phyloP scores from a whole-genome alignment of 352 stramenopile species.

The Pythium oligandrum region DNA sequence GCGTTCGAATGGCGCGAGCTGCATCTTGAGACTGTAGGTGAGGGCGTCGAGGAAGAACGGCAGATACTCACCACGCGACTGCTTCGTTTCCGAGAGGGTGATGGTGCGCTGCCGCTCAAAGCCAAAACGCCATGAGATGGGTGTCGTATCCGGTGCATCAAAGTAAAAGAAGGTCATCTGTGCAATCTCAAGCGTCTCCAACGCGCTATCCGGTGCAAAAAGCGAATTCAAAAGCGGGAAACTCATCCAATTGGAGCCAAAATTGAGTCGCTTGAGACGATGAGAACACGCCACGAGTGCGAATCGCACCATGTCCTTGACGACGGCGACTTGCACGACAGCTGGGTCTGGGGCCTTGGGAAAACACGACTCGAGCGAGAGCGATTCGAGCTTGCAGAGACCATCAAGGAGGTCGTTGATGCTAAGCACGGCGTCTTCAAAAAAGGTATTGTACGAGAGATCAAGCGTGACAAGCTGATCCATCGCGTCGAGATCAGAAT shows the following conservation, averaged over 20 bases:
- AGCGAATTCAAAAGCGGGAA: constrained; percentile 51
- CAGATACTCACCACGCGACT: constrained; percentile 30
- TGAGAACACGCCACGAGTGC: constrained; percentile 30
- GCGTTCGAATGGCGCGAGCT: constrained; percentile 44
- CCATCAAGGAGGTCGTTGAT: constrained; percentile 37
- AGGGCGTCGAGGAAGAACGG: constrained; percentile 36
- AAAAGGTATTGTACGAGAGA: constrained; percentile 69
- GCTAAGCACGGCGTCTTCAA: constrained; percentile 25
- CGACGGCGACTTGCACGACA: constrained; percentile 31
- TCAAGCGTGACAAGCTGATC: constrained; percentile 40
- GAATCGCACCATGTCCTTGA: constrained; percentile 32
- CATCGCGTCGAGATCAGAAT: constrained; percentile 15
- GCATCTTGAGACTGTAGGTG: constrained; percentile 38
- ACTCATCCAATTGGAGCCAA: constrained; percentile 51
- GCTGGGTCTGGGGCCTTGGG: constrained; percentile 31
- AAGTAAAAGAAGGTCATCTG: constrained; percentile 33
- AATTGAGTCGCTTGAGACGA: constrained; percentile 41
- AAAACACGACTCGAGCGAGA: constrained; percentile 62
- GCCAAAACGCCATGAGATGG: constrained; percentile 42
- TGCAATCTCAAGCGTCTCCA: constrained; percentile 32
- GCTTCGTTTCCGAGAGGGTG: constrained; percentile 27
- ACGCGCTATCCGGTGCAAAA: constrained; percentile 41
- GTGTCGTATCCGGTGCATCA: constrained; percentile 4
- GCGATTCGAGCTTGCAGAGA: constrained; percentile 27
- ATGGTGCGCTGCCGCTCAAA: constrained; percentile 35